Evolutionary conservation across 805 yeast genomes (phyloP).

Genomic region (Candida khao-thaluensis): DNA sequence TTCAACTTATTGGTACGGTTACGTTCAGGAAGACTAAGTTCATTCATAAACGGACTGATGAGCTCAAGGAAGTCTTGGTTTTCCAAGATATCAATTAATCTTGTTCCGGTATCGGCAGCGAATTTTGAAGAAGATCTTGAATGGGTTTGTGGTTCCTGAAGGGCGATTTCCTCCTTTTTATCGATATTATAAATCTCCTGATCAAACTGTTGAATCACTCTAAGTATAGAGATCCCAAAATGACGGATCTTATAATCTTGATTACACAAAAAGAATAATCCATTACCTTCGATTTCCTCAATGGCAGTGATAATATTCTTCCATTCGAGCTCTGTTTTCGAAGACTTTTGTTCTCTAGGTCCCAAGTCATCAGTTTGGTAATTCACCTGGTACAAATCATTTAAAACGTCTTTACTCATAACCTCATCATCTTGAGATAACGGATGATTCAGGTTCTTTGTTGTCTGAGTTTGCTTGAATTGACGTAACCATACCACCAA

Average conservation of each 20-base stretch:
- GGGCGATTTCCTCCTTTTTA: slow-evolving; percentile 18
- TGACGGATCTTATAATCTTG: slow-evolving; percentile 76
- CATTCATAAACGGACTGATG: slow-evolving; percentile 49
- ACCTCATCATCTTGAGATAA: slow-evolving; percentile 34
- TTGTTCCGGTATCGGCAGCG: slow-evolving; percentile 75
- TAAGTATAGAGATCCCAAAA: slow-evolving; percentile 70
- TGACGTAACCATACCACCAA: slow-evolving; percentile 80
- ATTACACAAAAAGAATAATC: slow-evolving; percentile 85
- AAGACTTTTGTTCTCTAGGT: slow-evolving; percentile 10
- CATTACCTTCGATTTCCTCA: slow-evolving; percentile 96
- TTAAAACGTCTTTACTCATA: slow-evolving; percentile 38
- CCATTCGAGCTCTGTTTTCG: slow-evolving; percentile 59
- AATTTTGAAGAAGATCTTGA: slow-evolving; percentile 64
- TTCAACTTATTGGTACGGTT: slow-evolving; percentile 65
- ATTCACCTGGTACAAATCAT: slow-evolving; percentile 45
- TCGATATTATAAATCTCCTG: slow-evolving; percentile 64
- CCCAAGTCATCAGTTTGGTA: slow-evolving; percentile 39
- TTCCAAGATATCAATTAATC: slow-evolving; percentile 75
- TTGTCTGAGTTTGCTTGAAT: slow-evolving; percentile 47
- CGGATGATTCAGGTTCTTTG: slow-evolving; percentile 22
- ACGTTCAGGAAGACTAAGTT: slow-evolving; percentile 73
- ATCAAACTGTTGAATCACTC: slow-evolving; percentile 84
- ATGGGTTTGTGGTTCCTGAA: slow-evolving; percentile 29
- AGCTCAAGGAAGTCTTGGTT: slow-evolving; percentile 64
- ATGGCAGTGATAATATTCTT: slow-evolving; percentile 78